These are phyloP conservation scores for Stephanodiscus minutulus DNA, from an alignment of 108 stramenopile genomes.

Conservation along the genomic window DNA sequence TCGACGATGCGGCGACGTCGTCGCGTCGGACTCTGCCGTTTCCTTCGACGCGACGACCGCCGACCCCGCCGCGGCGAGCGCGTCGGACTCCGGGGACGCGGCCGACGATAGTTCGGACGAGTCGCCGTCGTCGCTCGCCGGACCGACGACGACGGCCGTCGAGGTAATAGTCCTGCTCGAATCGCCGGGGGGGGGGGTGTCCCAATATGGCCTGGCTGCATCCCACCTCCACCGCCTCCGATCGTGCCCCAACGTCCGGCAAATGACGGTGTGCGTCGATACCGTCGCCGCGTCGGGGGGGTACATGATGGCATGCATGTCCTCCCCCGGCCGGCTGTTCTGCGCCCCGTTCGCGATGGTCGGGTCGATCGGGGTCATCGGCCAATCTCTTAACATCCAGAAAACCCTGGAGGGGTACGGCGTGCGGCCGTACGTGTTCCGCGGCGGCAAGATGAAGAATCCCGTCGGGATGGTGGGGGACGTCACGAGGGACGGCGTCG, in stretches of 20 bases:
- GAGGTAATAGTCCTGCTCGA: slow-evolving; percentile 78
- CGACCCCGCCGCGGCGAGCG: neutral
- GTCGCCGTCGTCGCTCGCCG: slow-evolving; percentile 1
- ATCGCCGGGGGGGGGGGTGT: slow-evolving; percentile 77
- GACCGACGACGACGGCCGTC: slow-evolving; percentile 21
- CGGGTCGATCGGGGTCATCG: slow-evolving; percentile 81
- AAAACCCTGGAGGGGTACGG: slow-evolving; percentile 67
- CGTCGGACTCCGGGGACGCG: neutral
- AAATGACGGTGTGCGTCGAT: slow-evolving; percentile 81
- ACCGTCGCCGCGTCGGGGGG: slow-evolving; percentile 72
- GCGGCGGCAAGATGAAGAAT: slow-evolving; percentile 79
- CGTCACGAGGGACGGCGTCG: slow-evolving; percentile 69
- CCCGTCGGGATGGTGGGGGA: slow-evolving; percentile 79
- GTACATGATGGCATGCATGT: slow-evolving; percentile 83
- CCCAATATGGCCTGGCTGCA: slow-evolving; percentile 75
- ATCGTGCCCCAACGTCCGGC: slow-evolving; percentile 57
- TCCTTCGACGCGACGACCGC: neutral
- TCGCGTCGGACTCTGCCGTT: no score
- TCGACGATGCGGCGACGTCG: neutral
- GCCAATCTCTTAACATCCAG: slow-evolving; percentile 70
- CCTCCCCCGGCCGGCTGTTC: slow-evolving; percentile 67
- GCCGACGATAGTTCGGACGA: neutral
- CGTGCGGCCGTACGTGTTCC: slow-evolving; percentile 67
- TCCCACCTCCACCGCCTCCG: slow-evolving; percentile 70
- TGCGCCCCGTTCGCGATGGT: slow-evolving; percentile 84